phyloP scores from a whole-genome alignment of 176 grass and related monocot genomes.

The Oryza rufipogon region DNA sequence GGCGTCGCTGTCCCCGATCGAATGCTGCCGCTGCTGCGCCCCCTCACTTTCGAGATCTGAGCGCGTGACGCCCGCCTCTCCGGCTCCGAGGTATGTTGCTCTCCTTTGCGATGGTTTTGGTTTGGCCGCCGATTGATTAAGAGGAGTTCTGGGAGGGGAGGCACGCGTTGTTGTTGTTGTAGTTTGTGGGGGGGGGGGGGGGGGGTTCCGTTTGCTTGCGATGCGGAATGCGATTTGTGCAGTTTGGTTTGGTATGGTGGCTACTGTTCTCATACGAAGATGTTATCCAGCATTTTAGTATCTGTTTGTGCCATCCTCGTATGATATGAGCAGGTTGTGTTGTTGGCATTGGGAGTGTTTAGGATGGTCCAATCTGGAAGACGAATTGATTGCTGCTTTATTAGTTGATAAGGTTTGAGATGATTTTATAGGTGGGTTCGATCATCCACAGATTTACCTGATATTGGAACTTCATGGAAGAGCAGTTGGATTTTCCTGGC shows the following conservation, averaged over 20 bases:
- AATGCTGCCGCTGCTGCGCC: not conserved
- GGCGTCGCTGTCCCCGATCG: slow-evolving; percentile 11
- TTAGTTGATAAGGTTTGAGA: not conserved
- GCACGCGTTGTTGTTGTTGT: not conserved
- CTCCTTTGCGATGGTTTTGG: not conserved
- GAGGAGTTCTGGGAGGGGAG: not conserved
- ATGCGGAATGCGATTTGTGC: not conserved
- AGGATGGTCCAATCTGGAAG: not conserved
- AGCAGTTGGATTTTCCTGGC: not conserved
- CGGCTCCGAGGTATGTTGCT: slow-evolving; percentile 25
- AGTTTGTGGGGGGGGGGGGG: not conserved
- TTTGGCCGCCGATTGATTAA: not conserved
- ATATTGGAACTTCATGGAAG: not conserved
- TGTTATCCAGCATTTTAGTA: not conserved
- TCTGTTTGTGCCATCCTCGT: not conserved
- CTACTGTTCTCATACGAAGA: not conserved
- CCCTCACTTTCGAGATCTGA: slow-evolving; percentile 19
- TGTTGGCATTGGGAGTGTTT: not conserved
- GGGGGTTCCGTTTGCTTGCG: not conserved
- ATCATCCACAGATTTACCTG: not conserved
- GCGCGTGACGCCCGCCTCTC: not conserved
- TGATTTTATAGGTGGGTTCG: not conserved
- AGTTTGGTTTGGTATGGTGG: not conserved
- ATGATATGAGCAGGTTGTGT: not conserved
- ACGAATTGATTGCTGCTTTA: not conserved